Evolutionary conservation across 345 rosid genomes (phyloP).

Genomic region (Eucalyptus cloeziana): DNA sequence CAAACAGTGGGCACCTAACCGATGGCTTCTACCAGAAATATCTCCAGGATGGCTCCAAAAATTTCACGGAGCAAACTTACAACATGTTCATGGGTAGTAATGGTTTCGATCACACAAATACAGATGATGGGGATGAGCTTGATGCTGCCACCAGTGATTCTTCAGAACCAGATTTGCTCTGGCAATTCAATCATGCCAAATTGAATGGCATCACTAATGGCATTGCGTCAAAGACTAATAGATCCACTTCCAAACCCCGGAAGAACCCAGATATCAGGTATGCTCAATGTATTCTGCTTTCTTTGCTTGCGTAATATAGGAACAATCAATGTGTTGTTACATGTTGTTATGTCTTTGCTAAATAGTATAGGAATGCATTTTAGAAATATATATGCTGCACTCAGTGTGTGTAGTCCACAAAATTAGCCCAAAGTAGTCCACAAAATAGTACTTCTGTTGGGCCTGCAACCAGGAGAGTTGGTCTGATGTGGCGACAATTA

Average conservation of each 20-base stretch:
- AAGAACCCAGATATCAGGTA: conserved; percentile 43
- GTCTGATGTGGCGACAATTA: background rate
- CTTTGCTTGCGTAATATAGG: background rate
- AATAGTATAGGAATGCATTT: background rate
- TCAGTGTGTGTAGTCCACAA: background rate
- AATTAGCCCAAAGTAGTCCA: background rate
- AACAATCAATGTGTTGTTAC: background rate
- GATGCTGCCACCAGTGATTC: conserved; percentile 93
- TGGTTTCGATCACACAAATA: conserved; percentile 13
- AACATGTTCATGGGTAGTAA: conserved; percentile 45
- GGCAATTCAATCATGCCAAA: conserved; percentile 82
- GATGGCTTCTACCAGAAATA: conserved; percentile 56
- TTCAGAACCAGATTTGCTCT: conserved; percentile 80
- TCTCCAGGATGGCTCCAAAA: conserved; percentile 57
- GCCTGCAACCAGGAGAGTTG: background rate
- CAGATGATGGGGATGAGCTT: conserved; percentile 52
- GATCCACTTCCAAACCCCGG: conserved; percentile 34
- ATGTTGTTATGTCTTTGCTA: background rate
- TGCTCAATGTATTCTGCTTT: background rate
- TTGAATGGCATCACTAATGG: conserved; percentile 29
- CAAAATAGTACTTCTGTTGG: background rate
- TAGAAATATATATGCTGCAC: background rate
- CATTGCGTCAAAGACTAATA: conserved; percentile 35
- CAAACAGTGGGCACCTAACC: conserved; percentile 30
- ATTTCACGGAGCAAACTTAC: conserved; percentile 56